Base-by-base conservation (phyloP, 331 rosid species). In the Rhamnella rubrinervis region DNA sequence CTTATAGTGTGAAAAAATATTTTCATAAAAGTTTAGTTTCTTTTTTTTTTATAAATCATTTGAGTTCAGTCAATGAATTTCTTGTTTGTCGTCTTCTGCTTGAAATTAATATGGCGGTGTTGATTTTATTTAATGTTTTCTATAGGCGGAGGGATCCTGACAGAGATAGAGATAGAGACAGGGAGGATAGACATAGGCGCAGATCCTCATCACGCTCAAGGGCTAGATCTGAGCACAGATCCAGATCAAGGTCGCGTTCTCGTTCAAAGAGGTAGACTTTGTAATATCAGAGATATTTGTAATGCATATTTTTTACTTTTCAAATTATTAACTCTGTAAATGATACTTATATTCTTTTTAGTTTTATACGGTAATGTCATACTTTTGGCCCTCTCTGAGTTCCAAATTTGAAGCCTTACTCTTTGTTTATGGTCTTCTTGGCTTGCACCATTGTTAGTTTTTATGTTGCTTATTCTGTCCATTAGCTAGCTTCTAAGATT, bases 241-340 rank as follows among this genome's bases (percentile, higher is more conserved):
- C 79, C 44, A 61, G 56, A 65, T 93, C 98, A 19, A 82, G 89
- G 72, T 91, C 98, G 0, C 92, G 95, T 6, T 90, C 98, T 18
- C 96, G 96, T 51, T 93, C 98, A 26, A 93, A 93, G 85, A 93
- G 98, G 98, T 93, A 71, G 63, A 59, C 38, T 69, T n/a, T 68
- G 20, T 37, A 15, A 25, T 46, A 12, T 26, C 11, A 1, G 41
- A 60, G 57, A 59, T 9, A 17, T 20, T 41, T 19, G 61, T 25
- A n/a, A 39, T 59, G 14, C 46, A 28, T 31, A 31, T 2, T 35
- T 50, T 41, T 15, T 17, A 11, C 28, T 53, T 16, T 1, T 25
- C 11, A 31, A 12, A 28, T 14, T 20, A 31, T 44, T 64, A 55
- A 64, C 35, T 31, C 5, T 31, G 35, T 31, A 31, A 31, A 31